These are phyloP conservation scores for Diutina pseudorugosa DNA, from an alignment of 1,139 yeast genomes.

Conservation along the genomic window DNA sequence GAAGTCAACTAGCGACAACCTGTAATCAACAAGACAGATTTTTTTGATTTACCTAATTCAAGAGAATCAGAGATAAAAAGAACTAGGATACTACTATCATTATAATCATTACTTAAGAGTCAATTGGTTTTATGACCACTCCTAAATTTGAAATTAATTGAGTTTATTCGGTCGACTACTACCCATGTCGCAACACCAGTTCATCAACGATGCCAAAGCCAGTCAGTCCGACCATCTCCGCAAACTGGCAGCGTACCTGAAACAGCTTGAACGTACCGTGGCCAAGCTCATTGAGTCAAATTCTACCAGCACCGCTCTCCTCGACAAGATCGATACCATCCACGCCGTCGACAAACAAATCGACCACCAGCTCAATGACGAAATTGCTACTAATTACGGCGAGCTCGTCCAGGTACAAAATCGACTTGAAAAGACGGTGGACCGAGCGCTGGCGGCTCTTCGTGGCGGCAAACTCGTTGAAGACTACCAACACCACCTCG, in stretches of 20 bases:
- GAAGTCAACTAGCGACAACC: no score
- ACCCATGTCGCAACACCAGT: background rate
- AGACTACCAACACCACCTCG: constrained; percentile 28
- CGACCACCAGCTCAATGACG: constrained; percentile 21
- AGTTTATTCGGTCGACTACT: no score
- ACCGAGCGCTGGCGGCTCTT: constrained; percentile 8
- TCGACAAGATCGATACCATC: constrained; percentile 34
- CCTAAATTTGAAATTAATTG: no score
- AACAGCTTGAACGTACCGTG: constrained; percentile 18
- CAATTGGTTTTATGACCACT: no score
- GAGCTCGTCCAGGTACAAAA: constrained; percentile 14
- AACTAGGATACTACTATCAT: no score
- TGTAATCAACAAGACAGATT: no score
- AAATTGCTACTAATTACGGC: constrained; percentile 16
- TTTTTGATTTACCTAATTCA: no score
- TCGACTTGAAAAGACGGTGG: constrained; percentile 12
- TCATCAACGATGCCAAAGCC: constrained; percentile 20
- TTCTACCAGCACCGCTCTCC: constrained; percentile 15
- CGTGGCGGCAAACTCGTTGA: constrained; percentile 9
- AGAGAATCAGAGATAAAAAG: no score
- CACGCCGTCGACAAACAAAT: constrained; percentile 29
- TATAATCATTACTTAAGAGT: no score
- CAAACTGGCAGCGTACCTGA: constrained; percentile 18
- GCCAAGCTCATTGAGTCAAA: constrained; percentile 16
- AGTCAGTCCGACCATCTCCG: constrained; percentile 19